These are phyloP conservation scores for Fusarium illudens DNA, from an alignment of 2,329 filamentous ascomycete genomes.

Conservation along the genomic window DNA sequence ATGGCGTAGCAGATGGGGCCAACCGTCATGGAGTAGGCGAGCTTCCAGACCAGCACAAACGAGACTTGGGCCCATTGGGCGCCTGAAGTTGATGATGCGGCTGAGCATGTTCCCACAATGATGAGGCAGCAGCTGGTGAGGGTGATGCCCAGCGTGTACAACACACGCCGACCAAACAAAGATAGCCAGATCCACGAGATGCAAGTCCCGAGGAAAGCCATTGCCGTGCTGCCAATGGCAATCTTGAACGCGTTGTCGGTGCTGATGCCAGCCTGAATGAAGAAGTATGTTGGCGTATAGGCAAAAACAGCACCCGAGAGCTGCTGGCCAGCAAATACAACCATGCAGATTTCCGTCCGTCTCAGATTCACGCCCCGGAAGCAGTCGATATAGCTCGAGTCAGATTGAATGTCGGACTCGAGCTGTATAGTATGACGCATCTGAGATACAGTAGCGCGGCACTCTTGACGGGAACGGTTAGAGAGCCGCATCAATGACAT, in stretches of 20 bases:
- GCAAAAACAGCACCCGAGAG: constrained; percentile 51
- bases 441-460: constrained; percentile 61
- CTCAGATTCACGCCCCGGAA: constrained; percentile 58
- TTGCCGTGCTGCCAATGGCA: constrained; percentile 49
- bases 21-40: constrained; percentile 53
- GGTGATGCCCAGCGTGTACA: constrained; percentile 51
- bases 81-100: constrained; percentile 33
- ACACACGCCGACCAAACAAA: constrained; percentile 52
- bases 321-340: constrained; percentile 54
- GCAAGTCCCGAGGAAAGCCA: constrained; percentile 54
- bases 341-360: constrained; percentile 55
- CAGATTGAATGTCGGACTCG: constrained; percentile 51
- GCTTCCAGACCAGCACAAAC: constrained; percentile 55
- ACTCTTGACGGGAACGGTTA: constrained; percentile 54
- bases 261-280: constrained; percentile 54
- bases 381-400: constrained; percentile 55
- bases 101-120: constrained; percentile 48
- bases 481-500: constrained; percentile 42
- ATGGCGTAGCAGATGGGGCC: constrained; percentile 56
- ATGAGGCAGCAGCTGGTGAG: constrained; percentile 54
- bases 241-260: constrained; percentile 52
- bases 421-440: constrained; percentile 68
- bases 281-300: constrained; percentile 58
- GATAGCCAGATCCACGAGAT: constrained; percentile 54
- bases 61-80: constrained; percentile 49